Evolutionary conservation across 2,329 filamentous ascomycete species (phyloP).

Genomic region (Sordariomycetes sp.): DNA sequence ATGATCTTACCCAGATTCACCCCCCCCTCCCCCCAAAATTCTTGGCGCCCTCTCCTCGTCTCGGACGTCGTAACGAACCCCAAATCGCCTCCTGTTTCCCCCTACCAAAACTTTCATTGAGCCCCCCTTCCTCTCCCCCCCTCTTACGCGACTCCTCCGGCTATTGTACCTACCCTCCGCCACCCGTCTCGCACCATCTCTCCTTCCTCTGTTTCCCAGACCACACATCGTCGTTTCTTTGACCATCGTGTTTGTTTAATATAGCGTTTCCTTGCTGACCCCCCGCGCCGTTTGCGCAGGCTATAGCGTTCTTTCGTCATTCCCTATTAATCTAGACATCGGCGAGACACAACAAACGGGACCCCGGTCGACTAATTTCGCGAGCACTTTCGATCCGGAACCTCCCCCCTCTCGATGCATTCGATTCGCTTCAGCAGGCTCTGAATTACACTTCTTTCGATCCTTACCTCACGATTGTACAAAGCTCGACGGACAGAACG

Average conservation of each 20-base stretch:
- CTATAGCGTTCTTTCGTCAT: neutral
- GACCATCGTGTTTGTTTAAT: conserved; percentile 6
- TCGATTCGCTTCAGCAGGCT: conserved; percentile 35
- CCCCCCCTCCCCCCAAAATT: conserved; percentile 23
- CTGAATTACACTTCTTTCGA: conserved; percentile 25
- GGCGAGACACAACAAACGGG: neutral
- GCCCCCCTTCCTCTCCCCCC: conserved; percentile 9
- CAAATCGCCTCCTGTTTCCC: conserved; percentile 1
- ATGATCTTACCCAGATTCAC: conserved; percentile 28
- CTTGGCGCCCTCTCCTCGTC: conserved; percentile 3
- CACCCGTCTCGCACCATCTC: neutral
- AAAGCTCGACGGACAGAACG: neutral
- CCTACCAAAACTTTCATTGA: conserved; percentile 7
- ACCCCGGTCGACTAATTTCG: neutral
- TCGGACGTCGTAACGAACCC: conserved; percentile 8
- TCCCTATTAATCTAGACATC: conserved; percentile 1
- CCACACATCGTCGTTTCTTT: conserved; percentile 1
- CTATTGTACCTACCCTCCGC: conserved; percentile 5
- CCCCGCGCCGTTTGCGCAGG: neutral
- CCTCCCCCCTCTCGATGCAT: conserved; percentile 4
- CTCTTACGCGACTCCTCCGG: conserved; percentile 9
- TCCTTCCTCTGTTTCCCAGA: conserved; percentile 4
- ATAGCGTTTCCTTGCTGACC: conserved; percentile 3
- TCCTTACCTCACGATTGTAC: neutral
- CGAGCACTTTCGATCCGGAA: conserved; percentile 7